Evolutionary conservation across 805 yeast genomes (phyloP), one percentile per base, ranked within the genome.

Genomic region (Huiozyma sinensis): DNA sequence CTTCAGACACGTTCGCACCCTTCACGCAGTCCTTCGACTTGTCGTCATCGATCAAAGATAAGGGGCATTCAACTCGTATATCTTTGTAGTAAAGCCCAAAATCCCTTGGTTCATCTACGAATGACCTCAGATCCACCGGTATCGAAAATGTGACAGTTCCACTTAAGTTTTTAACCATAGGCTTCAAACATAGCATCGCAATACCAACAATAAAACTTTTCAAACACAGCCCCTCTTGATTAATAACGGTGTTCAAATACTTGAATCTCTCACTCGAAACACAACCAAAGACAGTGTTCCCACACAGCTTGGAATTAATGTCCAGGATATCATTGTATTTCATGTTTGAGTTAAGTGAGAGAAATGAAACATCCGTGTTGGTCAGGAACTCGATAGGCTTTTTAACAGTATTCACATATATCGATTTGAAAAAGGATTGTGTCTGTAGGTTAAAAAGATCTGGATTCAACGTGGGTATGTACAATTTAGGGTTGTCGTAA

Each of bases 271-370:
- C 42, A 10, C 46, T 39, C 2, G 51, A 39, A 7, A 58, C 47
- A 8, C 46, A 50, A 7, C 63, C 63, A 45, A 58, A 57, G 6
- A 60, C 53, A 4, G 61, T 51, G 9, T 50, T 56, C 10, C 63
- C 63, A 44, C 59, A 58, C 7, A 57, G 38, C 11, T 52, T 46
- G 13, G 50, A 47, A 37, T 47, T 45, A 5, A 45, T 42, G 32
- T 51, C 52, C 8, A 47, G 39, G 5, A 46, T 29, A 36, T 43
- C 28, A 41, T 39, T 28, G 45, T 39, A 35, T 43, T 39, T 39
- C 44, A 33, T 46, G 44, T 8, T 30, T 35, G n/a, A 44, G 17
- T 24, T 11, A 11, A n/a, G 6, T 33, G 30, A 12, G 24, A 9
- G 17, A 10, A 29, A 12, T 1, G 44, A 34, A 40, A 12, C 47